Conservation (phyloP, 768 basidiomycete genomes). For the Tephrocybe sp. region DNA sequence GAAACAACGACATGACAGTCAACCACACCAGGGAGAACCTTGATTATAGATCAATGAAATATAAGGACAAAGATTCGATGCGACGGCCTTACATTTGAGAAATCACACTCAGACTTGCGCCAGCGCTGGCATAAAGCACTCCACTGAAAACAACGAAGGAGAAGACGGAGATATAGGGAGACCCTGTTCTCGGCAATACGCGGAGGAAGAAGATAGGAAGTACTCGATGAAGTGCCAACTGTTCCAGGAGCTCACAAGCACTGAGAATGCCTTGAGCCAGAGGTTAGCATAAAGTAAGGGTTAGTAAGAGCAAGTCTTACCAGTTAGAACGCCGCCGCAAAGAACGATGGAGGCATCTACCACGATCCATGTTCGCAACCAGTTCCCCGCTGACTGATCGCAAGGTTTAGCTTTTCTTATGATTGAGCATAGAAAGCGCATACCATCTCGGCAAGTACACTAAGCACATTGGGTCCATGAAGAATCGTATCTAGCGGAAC, state of each 20-base stretch:
- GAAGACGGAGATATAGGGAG: constrained; percentile 51
- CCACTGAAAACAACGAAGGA: constrained; percentile 48
- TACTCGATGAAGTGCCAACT: constrained; percentile 58
- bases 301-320: constrained; percentile 26
- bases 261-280: constrained; percentile 45
- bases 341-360: constrained; percentile 71
- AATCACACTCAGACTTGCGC: constrained; percentile 47
- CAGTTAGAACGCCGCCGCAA: constrained; percentile 69
- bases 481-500: constrained; percentile 51
- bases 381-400: constrained; percentile 51
- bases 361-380: constrained; percentile 62
- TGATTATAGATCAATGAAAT: neutral
- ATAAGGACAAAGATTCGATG: neutral
- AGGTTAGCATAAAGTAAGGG: neutral
- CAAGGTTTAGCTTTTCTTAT: neutral
- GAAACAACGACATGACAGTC: constrained; percentile 62
- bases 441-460: constrained; percentile 58
- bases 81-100: constrained; percentile 50
- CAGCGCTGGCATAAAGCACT: constrained; percentile 56
- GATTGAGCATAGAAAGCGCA: neutral
- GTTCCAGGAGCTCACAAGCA: constrained; percentile 56
- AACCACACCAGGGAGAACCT: constrained; percentile 72
- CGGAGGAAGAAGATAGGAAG: constrained; percentile 52
- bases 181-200: constrained; percentile 45
- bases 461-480: constrained; percentile 58